Evolutionary conservation across 2,329 filamentous ascomycete genomes (phyloP), one percentile per base, ranked within the genome.

Genomic region (Arthrobotrys conoides): DNA sequence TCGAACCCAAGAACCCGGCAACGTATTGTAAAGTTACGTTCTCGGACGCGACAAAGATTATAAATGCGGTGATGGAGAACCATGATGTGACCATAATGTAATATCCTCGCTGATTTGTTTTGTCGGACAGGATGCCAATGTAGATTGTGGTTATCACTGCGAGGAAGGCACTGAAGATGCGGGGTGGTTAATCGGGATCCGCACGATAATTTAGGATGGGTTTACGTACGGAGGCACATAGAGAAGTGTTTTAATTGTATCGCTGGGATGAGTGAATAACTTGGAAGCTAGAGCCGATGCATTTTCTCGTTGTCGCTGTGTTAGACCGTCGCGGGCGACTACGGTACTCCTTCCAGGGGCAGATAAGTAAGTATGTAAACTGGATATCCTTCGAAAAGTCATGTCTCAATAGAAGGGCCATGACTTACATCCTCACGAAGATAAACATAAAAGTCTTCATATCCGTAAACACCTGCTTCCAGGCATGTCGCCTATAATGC

Each of bases 371-470:
- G n/a, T n/a, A n/a, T n/a, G n/a, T n/a, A n/a, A n/a, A n/a, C n/a
- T n/a, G n/a, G n/a, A n/a, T n/a, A n/a, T n/a, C n/a, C n/a, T 41
- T 16, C 12, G 53, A 3, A 3, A 24, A 51, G n/a, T n/a, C n/a
- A n/a, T n/a, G n/a, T n/a, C n/a, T n/a, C n/a, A n/a, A n/a, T n/a
- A n/a, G 16, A n/a, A 27, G 18, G n/a, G 18, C 3, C 14, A 12
- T 30, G 2, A 36, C 69, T 30, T 33, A 72, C 69, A 66, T 65
- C 14, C 53, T 63, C 6, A 66, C 59, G 2, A 66, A 6, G 12
- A 72, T 48, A n/a, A 72, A 65, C 5, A 72, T 22, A 4, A 57
- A 10, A 14, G 69, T 72, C 46, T 72, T 72, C 59, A 66, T 66
- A 66, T 72, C 69, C 16, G 46, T 66, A 14, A 72, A 65, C 10